A percentile compares a stretch with the other conserved stretches of the same genome.
phyloP scores from a whole-genome alignment of 176 grass and related monocot genomes.

The Raddia guianensis region DNA sequence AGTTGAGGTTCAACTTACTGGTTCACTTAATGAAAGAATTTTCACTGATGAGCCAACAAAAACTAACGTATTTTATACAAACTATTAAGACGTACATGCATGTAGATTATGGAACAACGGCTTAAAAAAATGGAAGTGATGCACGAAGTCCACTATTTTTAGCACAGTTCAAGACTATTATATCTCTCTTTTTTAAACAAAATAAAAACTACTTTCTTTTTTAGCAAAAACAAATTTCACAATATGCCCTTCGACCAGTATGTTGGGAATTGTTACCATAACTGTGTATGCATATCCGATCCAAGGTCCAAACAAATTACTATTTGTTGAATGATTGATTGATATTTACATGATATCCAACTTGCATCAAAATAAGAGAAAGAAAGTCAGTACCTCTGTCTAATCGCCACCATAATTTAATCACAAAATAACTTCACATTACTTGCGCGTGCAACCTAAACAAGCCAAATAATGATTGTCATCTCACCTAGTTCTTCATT shows the following conservation, averaged over 20 bases:
- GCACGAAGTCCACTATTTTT: not conserved
- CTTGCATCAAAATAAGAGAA: constrained; percentile 37
- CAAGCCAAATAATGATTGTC: constrained; percentile 30
- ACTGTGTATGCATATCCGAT: not conserved
- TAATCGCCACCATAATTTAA: constrained; percentile 39
- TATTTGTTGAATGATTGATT: constrained; percentile 50
- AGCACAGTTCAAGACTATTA: too few relatives aligned
- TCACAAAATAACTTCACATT: constrained; percentile 5
- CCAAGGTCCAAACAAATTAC: constrained; percentile 26
- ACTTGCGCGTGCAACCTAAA: constrained; percentile 28
- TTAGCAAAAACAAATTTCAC: constrained; percentile 21
- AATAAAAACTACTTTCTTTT: not conserved
- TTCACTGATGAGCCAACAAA: not conserved
- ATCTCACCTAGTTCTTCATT: constrained; percentile 30
- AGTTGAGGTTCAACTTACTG: not conserved
- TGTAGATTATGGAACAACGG: not conserved
- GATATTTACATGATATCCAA: constrained; percentile 34
- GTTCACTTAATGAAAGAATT: constrained; percentile 1
- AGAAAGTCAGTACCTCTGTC: constrained; percentile 45
- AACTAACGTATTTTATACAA: not conserved
- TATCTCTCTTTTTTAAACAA: too few relatives aligned
- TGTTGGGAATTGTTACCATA: not conserved
- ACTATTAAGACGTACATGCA: constrained; percentile 13
- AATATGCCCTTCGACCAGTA: not conserved
- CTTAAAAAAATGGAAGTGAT: not conserved